Evolutionary conservation across 1,284 basidiomycete species (phyloP), one percentile per base, ranked within the genome.

Genomic region (Leccinum proximum): DNA sequence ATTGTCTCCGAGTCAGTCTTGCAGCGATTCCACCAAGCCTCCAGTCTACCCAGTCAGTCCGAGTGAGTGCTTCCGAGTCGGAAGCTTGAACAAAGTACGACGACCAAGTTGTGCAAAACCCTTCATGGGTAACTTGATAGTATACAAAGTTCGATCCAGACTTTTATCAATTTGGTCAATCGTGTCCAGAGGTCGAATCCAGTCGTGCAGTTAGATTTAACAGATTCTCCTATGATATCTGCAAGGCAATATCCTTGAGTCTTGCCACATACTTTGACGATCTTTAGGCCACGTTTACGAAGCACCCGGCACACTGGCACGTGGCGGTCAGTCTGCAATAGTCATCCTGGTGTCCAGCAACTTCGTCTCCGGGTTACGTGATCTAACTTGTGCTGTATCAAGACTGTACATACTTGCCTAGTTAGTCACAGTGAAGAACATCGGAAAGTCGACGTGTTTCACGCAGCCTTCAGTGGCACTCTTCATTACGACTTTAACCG

Each of bases 381-480:
- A 14, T 40, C 14, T 14, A 40, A 40, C 38, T 40, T 40, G 3
- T 30, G 5, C 40, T 40, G 6, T 40, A 40, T 40, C 40, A 7
- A 45, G 37, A 65, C 65, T 14, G 62, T 64, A 48, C 54, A 58
- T 9, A 45, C 56, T 13, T 33, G 67, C 8, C 16, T 70, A 2
- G 2, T 7, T 9, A 26, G 22, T 26, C 22, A 26, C 22, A 58
- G 62, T 8, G 57, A 53, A 58, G 54, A 14, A 40, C 40, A 40
- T 40, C 40, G 40, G 40, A 65, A 26, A 30, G 59, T 61, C n/a
- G 58, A 60, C 37, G n/a, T 48, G 30, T 65, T 71, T 48, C 69
- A 66, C 18, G 65, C 60, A 4, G 16, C 63, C 33, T 65, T 72
- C n/a, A 68, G 40, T 40, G 40, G 14, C 14, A 40, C 40, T 40